A percentile compares a stretch with the other conserved stretches of the same genome.
Conservation (phyloP, 441 rosid species). For the Populus hybrid region DNA sequence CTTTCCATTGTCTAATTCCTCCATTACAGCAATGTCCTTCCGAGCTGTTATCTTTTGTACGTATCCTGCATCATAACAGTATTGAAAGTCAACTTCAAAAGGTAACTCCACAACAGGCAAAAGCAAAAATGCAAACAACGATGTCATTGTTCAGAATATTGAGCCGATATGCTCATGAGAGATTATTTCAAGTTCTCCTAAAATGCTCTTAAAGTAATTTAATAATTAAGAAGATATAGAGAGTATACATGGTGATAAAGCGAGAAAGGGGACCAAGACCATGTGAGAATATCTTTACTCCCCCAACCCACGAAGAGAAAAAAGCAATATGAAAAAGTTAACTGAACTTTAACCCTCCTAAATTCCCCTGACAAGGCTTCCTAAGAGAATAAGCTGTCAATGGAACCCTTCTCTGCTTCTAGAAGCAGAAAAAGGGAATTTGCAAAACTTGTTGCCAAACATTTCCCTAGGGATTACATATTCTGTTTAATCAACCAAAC, state of each 20-base stretch:
- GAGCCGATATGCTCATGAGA: background rate
- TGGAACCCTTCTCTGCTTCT: conserved; percentile 3
- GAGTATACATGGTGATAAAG: background rate
- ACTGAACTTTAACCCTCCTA: conserved; percentile 4
- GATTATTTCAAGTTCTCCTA: background rate
- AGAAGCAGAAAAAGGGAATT: background rate
- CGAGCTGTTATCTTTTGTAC: conserved; percentile 93
- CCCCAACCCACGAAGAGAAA: background rate
- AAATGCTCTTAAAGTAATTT: background rate
- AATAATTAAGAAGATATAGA: background rate
- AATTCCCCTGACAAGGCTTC: background rate
- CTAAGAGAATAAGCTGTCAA: background rate
- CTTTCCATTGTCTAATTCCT: conserved; percentile 73
- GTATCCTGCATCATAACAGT: conserved; percentile 52
- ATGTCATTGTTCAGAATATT: background rate
- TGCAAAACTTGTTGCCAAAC: background rate
- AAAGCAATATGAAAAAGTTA: background rate
- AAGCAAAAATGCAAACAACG: background rate
- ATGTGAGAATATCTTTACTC: background rate
- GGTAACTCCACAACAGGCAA: background rate
- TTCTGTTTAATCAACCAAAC: background rate
- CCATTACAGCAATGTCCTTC: conserved; percentile 77
- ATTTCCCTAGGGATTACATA: background rate
- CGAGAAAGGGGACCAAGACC: background rate
- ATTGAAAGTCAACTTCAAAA: conserved; percentile 7